phyloP scores from a whole-genome alignment of 169 alveolate species.

The Cryptosporidium meleagridis region DNA sequence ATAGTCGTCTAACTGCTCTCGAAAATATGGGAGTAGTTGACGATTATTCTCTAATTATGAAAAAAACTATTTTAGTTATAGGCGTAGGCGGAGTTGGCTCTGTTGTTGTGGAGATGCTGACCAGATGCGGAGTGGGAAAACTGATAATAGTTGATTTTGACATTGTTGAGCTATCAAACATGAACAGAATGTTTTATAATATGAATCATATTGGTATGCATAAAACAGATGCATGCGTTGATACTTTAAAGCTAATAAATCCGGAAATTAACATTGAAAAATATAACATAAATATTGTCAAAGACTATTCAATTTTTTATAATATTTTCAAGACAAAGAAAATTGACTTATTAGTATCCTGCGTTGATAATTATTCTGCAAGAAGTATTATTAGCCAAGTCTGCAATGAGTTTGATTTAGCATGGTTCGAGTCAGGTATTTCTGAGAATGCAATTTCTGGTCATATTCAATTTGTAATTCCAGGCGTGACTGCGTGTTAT shows the following conservation, averaged over 20 bases:
- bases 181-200: constrained; percentile 94
- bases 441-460: constrained; percentile 96
- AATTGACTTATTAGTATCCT: constrained; percentile 91
- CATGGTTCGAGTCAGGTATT: constrained; percentile 96
- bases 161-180: constrained; percentile 94
- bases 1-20: constrained; percentile 91
- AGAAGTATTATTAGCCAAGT: constrained; percentile 94
- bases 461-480: constrained; percentile 93
- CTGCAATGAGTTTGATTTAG: constrained; percentile 91
- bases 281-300: constrained; percentile 87
- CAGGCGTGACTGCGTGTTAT: constrained; percentile 97
- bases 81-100: constrained; percentile 98
- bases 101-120: constrained; percentile 95
- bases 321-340: constrained; percentile 83
- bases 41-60: constrained; percentile 87
- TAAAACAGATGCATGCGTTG: constrained; percentile 88
- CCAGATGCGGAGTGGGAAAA: constrained; percentile 95
- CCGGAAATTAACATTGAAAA: constrained; percentile 92
- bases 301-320: constrained; percentile 85
- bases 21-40: constrained; percentile 95
- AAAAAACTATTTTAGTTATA: constrained; percentile 87
- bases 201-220: constrained; percentile 91
- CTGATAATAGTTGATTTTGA: constrained; percentile 94
- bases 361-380: constrained; percentile 97
- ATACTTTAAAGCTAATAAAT: constrained; percentile 90